Base-by-base conservation (phyloP, 2,329 filamentous ascomycete species). In the Exophiala xenobiotica region DNA sequence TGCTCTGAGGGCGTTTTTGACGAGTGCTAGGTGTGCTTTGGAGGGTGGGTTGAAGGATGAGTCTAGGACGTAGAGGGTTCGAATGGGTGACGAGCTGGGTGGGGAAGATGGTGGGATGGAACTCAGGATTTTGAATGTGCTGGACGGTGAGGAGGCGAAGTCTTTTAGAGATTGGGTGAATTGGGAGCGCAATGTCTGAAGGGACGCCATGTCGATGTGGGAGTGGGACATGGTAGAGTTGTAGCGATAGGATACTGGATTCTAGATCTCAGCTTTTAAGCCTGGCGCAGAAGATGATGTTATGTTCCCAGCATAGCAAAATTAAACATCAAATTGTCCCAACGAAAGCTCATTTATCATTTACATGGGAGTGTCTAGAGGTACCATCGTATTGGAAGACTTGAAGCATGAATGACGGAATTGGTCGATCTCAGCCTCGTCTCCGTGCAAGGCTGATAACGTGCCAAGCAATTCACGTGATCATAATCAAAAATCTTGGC, bases 11-110 rank as follows among this genome's bases (percentile, higher is more conserved):
- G 81, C 80, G 12, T 77, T 77, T 23, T 70, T 72, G 4, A 77
- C 79, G 26, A 86, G 77, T 18, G 71, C 70, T 14, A 78, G 69
- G 62, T 86, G 82, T 7, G 82, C 82, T 46, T 73, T 69, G 2
- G 80, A 82, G 1, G 82, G 82, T 8, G 82, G 82, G 56, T 86
- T 86, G 75, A 84, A 85, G 19, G 80, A 83, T 0, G 81, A 84
- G 63, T 85, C 82, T 39, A 85, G 73, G 49, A 86, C 80, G 66
- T 82, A 82, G 46, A 86, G 75, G 6, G 55, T 55, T 9, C 46
- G 40, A 22, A 53, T 53, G 4, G 43, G 45, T 14, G 46, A 39
- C 3, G 49, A 33, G 16, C 42, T 49, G 8, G 49, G 55, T 3
- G 49, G 31, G 4, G 40, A 38, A 27, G 55, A 29, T 22, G 40